These are phyloP conservation scores for Apophysomyces elegans DNA, from an alignment of 371 early-diverging fungal genomes.

Conservation along the genomic window DNA sequence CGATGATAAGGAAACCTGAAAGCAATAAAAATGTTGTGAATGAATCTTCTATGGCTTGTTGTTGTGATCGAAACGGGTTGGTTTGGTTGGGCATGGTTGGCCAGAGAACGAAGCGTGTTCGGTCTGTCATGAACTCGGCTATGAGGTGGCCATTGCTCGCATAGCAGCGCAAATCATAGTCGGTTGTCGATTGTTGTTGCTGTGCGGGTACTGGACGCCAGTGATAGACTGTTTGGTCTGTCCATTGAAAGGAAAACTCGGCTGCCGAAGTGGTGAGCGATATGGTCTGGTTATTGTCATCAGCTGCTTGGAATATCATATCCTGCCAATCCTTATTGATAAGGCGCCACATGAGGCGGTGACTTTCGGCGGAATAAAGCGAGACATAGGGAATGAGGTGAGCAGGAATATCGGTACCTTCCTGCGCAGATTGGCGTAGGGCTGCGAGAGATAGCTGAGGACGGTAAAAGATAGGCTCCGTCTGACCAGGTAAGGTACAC, in stretches of 20 bases:
- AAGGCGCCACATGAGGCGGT: slow-evolving; percentile 30
- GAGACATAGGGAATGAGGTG: slow-evolving; percentile 20
- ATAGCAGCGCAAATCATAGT: slow-evolving; percentile 18
- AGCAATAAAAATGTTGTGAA: slow-evolving; percentile 32
- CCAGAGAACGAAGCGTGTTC: slow-evolving; percentile 11
- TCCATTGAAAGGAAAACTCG: slow-evolving; percentile 24
- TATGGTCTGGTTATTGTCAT: slow-evolving; percentile 10
- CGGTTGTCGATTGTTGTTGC: slow-evolving; percentile 16
- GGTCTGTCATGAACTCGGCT: slow-evolving; percentile 15
- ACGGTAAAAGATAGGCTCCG: slow-evolving; percentile 19
- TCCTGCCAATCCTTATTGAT: slow-evolving; percentile 36
- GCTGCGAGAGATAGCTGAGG: slow-evolving; percentile 22
- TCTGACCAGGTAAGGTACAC: slow-evolving; percentile 12
- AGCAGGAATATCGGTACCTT: slow-evolving; percentile 4
- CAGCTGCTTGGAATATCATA: slow-evolving; percentile 21
- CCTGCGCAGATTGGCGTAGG: slow-evolving; percentile 15
- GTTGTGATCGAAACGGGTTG: slow-evolving; percentile 15
- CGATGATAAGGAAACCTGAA: slow-evolving; percentile 33
- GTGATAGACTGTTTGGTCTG: slow-evolving; percentile 16
- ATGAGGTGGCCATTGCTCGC: slow-evolving; percentile 13
- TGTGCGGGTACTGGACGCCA: slow-evolving; percentile 22
- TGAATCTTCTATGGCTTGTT: slow-evolving; percentile 19
- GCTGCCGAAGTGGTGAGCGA: slow-evolving; percentile 32
- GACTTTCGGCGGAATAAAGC: slow-evolving; percentile 23
- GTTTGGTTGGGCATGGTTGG: slow-evolving; percentile 9